Conservation (phyloP, 352 stramenopile species). For the Blastocystis sp. region DNA sequence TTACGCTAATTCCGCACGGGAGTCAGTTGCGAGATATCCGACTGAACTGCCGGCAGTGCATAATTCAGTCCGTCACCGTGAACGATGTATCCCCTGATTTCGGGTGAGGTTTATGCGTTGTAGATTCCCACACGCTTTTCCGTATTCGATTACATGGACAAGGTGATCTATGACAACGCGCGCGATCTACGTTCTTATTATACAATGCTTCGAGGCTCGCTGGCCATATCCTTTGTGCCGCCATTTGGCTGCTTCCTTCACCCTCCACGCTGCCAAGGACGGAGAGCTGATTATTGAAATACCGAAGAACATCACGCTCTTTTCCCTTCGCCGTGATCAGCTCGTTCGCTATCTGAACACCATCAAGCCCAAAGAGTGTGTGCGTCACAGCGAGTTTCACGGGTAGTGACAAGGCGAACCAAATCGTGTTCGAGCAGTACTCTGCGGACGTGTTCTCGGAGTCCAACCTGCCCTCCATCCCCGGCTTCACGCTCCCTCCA, state of each 20-base stretch:
- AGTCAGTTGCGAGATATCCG: conserved; percentile 3
- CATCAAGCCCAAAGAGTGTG: neutral
- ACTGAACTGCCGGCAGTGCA: conserved; percentile 37
- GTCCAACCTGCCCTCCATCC: neutral
- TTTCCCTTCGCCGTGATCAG: neutral
- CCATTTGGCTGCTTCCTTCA: neutral
- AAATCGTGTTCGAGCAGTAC: neutral
- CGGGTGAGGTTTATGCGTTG: neutral
- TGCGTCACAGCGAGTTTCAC: neutral
- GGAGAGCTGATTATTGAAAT: conserved; percentile 52
- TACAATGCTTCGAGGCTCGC: conserved; percentile 18
- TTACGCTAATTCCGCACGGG: conserved; percentile 5
- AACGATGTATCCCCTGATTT: conserved; percentile 29
- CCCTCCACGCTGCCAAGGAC: conserved; percentile 25
- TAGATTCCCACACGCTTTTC: conserved; percentile 48
- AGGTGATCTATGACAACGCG: conserved; percentile 29
- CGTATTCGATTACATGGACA: conserved; percentile 28
- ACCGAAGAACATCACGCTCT: conserved; percentile 9
- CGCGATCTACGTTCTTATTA: conserved; percentile 40
- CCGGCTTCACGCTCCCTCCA: neutral
- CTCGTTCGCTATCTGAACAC: neutral
- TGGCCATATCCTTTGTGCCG: conserved; percentile 38
- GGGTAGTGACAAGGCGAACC: neutral
- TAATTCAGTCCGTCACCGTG: neutral
- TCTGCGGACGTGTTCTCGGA: neutral